phyloP scores from a whole-genome alignment of 805 yeast species.

The Ascoidea tarda region DNA sequence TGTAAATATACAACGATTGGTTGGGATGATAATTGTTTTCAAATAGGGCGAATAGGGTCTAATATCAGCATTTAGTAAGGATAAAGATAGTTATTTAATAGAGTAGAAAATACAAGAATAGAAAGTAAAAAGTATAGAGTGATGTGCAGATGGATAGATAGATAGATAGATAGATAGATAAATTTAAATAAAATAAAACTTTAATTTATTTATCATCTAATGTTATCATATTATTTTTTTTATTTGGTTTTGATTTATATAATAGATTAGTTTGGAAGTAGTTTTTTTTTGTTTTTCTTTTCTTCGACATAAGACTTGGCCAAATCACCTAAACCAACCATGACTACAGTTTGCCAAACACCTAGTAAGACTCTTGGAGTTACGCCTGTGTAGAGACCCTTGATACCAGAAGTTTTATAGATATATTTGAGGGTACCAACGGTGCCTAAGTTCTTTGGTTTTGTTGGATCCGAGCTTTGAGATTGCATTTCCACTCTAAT shows the following conservation, averaged over 20 bases:
- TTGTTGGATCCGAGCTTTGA: conserved; percentile 79
- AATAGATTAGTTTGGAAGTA: too few relatives aligned
- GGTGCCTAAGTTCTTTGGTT: conserved; percentile 85
- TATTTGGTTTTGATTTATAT: background rate
- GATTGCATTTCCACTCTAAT: conserved; percentile 98
- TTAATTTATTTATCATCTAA: too few relatives aligned
- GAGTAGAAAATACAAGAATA: too few relatives aligned
- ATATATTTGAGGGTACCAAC: conserved; percentile 68
- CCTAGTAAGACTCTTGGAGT: conserved; percentile 95
- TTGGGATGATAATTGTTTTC: background rate
- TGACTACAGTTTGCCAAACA: conserved; percentile 96
- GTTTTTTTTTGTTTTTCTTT: background rate
- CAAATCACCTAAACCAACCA: conserved; percentile 97
- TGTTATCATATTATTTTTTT: too few relatives aligned
- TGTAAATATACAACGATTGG: background rate
- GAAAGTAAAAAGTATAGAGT: background rate
- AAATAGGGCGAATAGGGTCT: too few relatives aligned
- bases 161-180: background rate
- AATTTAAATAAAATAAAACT: too few relatives aligned
- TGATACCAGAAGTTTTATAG: conserved; percentile 66
- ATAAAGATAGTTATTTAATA: too few relatives aligned
- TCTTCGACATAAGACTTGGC: conserved; percentile 36
- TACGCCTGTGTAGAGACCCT: conserved; percentile 91
- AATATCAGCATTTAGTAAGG: too few relatives aligned
- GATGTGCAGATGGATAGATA: background rate